Evolutionary conservation across 2,329 filamentous ascomycete genomes (phyloP), one percentile per base, ranked within the genome.

Genomic region (Decorospora gaudefroyi): DNA sequence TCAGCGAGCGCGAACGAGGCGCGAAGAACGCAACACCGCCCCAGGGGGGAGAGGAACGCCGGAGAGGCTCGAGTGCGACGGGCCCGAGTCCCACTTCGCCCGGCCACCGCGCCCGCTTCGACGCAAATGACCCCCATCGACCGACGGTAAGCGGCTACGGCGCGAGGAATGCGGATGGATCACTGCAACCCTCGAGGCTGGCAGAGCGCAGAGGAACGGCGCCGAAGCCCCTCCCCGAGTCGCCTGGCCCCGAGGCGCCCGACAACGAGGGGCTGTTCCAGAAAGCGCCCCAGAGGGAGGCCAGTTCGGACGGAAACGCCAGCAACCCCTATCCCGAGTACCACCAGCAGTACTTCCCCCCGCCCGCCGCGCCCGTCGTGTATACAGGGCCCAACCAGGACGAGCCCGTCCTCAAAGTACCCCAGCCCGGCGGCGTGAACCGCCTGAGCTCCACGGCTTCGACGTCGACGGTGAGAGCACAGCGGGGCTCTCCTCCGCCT

Each of bases 401-500:
- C n/a, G 57, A 61, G 32, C 57, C 60, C 26, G 71, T 71, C 17
- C 67, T 83, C 42, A 75, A 76, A 34, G 74, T 81, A 19, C 75
- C 78, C 11, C 78, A 78, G 42, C 75, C 76, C 7, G 71, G 67
- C 18, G 76, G 78, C 1, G 76, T 85, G 49, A 84, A 83, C 57
- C 76, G 83, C 21, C 74, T 86, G 51, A 82, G 79, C 61, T 96
- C 92, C 2, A 95, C 89, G 6, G 90, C 92, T 10, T 97, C 93
- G 0, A 95, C 85, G 9, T 95, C 91, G 2, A 99, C 93, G 1
- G 96, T 92, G 2, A 84, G 88, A 54, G 93, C 93, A 13, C 91
- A 88, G 64, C 82, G 93, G 58, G 93, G 93, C 29, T 97, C 92
- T 18, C 93, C 93, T 4, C 92, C 93, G 4, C 93, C 93, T 1